phyloP scores from a whole-genome alignment of 2,329 filamentous ascomycete species.

The Cytospora paraplurivora region DNA sequence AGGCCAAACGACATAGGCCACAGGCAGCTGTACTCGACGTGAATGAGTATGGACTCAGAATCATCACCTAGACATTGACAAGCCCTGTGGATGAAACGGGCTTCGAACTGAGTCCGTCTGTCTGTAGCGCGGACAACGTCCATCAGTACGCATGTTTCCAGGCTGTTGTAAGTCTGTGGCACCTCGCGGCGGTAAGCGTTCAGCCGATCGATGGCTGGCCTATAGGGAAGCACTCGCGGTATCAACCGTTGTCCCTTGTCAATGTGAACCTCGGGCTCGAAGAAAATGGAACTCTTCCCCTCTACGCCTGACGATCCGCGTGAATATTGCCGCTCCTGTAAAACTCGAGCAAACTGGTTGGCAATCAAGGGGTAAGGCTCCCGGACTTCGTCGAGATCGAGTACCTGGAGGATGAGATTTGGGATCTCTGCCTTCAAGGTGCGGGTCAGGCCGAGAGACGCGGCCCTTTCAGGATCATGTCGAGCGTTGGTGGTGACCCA shows the following conservation, averaged over 20 bases:
- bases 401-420: slow-evolving; percentile 36
- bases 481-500: slow-evolving; percentile 37
- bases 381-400: slow-evolving; percentile 35
- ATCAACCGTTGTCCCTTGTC: slow-evolving; percentile 39
- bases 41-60: slow-evolving; percentile 29
- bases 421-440: slow-evolving; percentile 39
- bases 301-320: neutral
- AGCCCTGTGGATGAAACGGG: slow-evolving; percentile 2
- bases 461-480: slow-evolving; percentile 35
- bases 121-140: slow-evolving; percentile 20
- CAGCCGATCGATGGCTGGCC: slow-evolving; percentile 41
- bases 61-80: too few species aligned
- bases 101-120: slow-evolving; percentile 32
- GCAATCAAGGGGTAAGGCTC: neutral
- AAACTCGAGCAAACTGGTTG: neutral
- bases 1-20: slow-evolving; percentile 34
- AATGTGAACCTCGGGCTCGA: slow-evolving; percentile 44
- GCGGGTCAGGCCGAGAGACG: slow-evolving; percentile 38
- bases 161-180: slow-evolving; percentile 37
- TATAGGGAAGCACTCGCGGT: slow-evolving; percentile 44
- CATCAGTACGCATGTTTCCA: slow-evolving; percentile 37
- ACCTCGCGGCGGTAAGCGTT: slow-evolving; percentile 44
- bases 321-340: neutral
- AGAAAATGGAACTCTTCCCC: slow-evolving; percentile 31
- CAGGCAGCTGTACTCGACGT: slow-evolving; percentile 43